phyloP scores from a whole-genome alignment of 1,284 basidiomycete species.

The Calocybe gambosa region DNA sequence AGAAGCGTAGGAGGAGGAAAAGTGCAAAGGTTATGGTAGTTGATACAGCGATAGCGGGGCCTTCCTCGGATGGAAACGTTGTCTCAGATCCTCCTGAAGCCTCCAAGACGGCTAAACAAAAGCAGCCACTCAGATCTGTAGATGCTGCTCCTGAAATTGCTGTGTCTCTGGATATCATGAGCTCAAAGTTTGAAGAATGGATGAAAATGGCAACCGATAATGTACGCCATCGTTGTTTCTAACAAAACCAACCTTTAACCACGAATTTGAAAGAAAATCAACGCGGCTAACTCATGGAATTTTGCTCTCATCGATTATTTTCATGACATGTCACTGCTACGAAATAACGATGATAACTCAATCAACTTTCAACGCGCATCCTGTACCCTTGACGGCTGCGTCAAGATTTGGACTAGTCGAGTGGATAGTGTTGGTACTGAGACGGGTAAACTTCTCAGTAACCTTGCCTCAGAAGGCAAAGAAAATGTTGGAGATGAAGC shows the following conservation, averaged over 20 bases:
- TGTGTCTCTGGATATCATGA: slow-evolving; percentile 74
- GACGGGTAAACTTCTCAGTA: slow-evolving; percentile 92
- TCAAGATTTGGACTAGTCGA: slow-evolving; percentile 99
- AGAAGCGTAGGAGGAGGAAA: slow-evolving; percentile 70
- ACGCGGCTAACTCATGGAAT: slow-evolving; percentile 95
- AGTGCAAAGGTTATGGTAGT: slow-evolving; percentile 54
- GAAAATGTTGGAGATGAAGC: slow-evolving; percentile 44
- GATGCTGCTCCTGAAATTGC: slow-evolving; percentile 56
- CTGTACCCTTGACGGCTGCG: slow-evolving; percentile 96
- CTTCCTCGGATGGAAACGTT: slow-evolving; percentile 36
- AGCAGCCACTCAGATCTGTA: slow-evolving; percentile 57
- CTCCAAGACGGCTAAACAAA: slow-evolving; percentile 44
- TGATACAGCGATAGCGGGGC: slow-evolving; percentile 48
- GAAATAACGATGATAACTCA: slow-evolving; percentile 86
- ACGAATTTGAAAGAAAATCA: slow-evolving; percentile 81
- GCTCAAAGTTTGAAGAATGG: slow-evolving; percentile 95
- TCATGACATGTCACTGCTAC: slow-evolving; percentile 95
- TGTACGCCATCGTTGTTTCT: slow-evolving; percentile 43
- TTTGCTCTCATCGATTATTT: slow-evolving; percentile 99
- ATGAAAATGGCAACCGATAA: slow-evolving; percentile 99
- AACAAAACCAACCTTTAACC: slow-evolving; percentile 1
- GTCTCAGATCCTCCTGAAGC: slow-evolving; percentile 34
- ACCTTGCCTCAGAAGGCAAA: slow-evolving; percentile 72
- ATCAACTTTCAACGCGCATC: slow-evolving; percentile 99
- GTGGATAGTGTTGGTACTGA: slow-evolving; percentile 97